Evolutionary conservation across 2,329 filamentous ascomycete species (phyloP), one percentile per base, ranked within the genome.

Genomic region (Periconia sp.): DNA sequence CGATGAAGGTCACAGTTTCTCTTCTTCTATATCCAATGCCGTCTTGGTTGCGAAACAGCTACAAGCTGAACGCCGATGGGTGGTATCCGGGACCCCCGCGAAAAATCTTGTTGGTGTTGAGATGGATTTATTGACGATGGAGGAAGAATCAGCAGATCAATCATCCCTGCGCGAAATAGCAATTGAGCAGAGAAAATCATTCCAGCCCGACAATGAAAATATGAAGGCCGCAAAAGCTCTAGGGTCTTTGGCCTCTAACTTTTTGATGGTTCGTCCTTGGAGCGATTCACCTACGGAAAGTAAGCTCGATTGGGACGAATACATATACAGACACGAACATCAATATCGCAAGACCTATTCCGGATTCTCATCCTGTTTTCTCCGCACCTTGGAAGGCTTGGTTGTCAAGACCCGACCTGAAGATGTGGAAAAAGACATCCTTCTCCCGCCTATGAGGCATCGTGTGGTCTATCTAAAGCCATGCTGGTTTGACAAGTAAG

Each of bases 21-120:
- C 91, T 0, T 88, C 89, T 37, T 83, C 83, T 0, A 81, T 74
- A 2, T 91, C 85, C 1, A 82, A 78, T 44, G 82, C 84, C 31
- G 78, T 83, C 6, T 69, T 80, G 15, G 77, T 86, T 9, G 75
- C 85, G 6, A 81, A 79, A 47, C 77, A 87, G 20, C 70, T 81
- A 5, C 72, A 68, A 37, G 77, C 91, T 15, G 87, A 91, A 45
- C 84, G 90, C 17, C 85, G 89, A 10, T 97, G 93, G 93, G 85
- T 96, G 3, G 88, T 96, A 0, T 95, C 90, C 1, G 93, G 93
- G 52, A 97, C 93, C 0, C 93, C 93, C 2, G 91, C 92, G 0
- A 87, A 87, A 57, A 90, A 92, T 10, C 77, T 97, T 0, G 90
- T 91, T 52, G 91, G 92, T 0, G 82, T 91, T 0, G 85, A 91